Evolutionary conservation across 192 early-diverging fungal genomes (phyloP), one percentile per base, ranked within the genome.

Genomic region (Dissophora ornata): DNA sequence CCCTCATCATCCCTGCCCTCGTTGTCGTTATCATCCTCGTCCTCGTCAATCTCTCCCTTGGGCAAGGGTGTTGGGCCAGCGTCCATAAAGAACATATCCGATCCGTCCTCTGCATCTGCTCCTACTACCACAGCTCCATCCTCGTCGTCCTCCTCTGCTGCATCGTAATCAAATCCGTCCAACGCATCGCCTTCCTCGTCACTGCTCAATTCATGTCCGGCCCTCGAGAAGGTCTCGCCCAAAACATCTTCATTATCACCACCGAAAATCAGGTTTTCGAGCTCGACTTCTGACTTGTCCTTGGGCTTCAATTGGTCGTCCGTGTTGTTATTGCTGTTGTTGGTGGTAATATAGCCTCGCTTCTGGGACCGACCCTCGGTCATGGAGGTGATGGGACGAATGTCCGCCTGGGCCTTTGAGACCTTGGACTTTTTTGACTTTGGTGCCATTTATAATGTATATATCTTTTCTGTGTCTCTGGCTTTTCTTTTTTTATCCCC

Each of bases 241-340:
- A 77, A 49, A 29, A 67, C 24, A 29, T 82, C 79, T 18, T 74
- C 70, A 34, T 84, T 88, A 30, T 74, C 89, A 6, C 94, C 94
- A 85, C 94, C 94, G 85, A 95, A 94, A 19, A 94, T 87, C 38
- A 93, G 70, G 41, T 64, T 82, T 67, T 94, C 94, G 15, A 95
- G 84, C 67, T 90, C 91, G 11, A 81, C 47, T 62, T 95, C 94
- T 7, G 88, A 85, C 41, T 81, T 74, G 30, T 91, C 87, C 79
- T 92, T 93, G 34, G 75, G 69, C n/a, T 65, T 71, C 11, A 51
- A 21, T n/a, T 59, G 18, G 13, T 63, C 36, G 5, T 59, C 40
- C 45, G 58, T 50, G 33, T 68, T 67, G 25, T 67, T 47, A 42
- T 16, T 34, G 21, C 53, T 57, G 34, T 45, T 42, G 4, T 47